Percentiles rank a stretch among this genome's conserved stretches.
These are phyloP conservation scores for Hanseniaspora uvarum DNA, from an alignment of 1,139 yeast species.

Conservation along the genomic window DNA sequence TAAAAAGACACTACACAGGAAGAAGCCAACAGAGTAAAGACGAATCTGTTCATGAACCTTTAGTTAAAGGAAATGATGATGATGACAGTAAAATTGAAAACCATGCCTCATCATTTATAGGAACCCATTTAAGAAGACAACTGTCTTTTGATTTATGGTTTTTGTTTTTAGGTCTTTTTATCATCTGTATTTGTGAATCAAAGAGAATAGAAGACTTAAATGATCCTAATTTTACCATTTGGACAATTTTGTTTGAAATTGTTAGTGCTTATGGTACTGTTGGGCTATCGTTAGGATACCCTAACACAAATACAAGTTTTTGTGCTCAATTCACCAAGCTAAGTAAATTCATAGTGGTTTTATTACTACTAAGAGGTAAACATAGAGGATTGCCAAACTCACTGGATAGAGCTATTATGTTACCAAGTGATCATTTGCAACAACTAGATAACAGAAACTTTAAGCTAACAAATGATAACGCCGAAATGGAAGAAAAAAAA, in stretches of 20 bases:
- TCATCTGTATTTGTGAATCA: constrained; percentile 80
- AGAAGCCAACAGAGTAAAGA: constrained; percentile 29
- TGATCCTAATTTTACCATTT: constrained; percentile 50
- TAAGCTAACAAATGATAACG: neutral
- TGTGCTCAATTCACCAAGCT: constrained; percentile 59
- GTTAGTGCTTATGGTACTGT: constrained; percentile 95
- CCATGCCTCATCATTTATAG: constrained; percentile 49
- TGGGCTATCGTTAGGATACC: constrained; percentile 79
- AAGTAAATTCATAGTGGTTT: constrained; percentile 75
- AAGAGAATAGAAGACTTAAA: constrained; percentile 40
- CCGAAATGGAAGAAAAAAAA: neutral
- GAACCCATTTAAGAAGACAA: constrained; percentile 83
- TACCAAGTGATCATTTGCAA: constrained; percentile 63
- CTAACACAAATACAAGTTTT: constrained; percentile 55
- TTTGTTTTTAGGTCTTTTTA: constrained; percentile 71
- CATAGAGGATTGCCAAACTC: constrained; percentile 95
- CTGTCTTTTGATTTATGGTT: constrained; percentile 93
- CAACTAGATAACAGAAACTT: constrained; percentile 42
- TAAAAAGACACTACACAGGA: constrained; percentile 24
- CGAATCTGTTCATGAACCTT: constrained; percentile 20
- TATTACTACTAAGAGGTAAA: constrained; percentile 86
- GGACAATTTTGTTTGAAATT: constrained; percentile 71
- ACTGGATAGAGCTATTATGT: constrained; percentile 84
- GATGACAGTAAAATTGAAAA: constrained; percentile 18
- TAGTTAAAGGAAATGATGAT: constrained; percentile 13